phyloP scores from a whole-genome alignment of 2,329 filamentous ascomycete genomes.

The Fusarium mangiferae region DNA sequence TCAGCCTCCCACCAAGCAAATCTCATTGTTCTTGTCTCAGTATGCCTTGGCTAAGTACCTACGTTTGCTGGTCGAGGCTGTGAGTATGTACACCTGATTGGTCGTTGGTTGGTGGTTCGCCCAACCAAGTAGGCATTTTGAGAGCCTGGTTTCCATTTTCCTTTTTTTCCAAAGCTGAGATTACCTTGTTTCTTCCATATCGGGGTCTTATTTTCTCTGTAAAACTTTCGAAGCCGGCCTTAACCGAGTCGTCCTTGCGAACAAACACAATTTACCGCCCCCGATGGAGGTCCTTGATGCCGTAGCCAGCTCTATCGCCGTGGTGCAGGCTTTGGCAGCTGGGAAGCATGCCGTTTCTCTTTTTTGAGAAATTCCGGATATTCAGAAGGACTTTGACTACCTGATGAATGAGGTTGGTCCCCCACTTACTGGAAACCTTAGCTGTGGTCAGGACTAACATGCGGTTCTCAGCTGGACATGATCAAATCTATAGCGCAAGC shows the following conservation, averaged over 20 bases:
- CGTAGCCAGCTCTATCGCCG: constrained; percentile 20
- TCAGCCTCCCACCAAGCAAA: not conserved
- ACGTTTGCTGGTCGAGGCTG: not conserved
- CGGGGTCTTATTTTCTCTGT: not conserved
- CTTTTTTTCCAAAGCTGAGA: not conserved
- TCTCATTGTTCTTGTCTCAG: not conserved
- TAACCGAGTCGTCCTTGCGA: not conserved
- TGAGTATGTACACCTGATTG: constrained; percentile 5
- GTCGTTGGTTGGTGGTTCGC: not conserved
- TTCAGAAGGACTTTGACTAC: constrained; percentile 18
- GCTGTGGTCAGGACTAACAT: not conserved
- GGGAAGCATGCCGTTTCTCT: constrained; percentile 10
- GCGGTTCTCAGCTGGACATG: not conserved
- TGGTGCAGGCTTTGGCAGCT: constrained; percentile 12
- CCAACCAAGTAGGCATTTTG: not conserved
- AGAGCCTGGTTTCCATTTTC: not conserved
- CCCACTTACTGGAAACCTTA: accelerated
- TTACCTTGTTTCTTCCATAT: not conserved
- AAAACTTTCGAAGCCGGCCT: accelerated
- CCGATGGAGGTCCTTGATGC: constrained; percentile 25
- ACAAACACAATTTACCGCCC: not conserved
- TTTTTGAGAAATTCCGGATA: constrained; percentile 8
- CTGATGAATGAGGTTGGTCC: constrained; percentile 7
- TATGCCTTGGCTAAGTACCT: not conserved
- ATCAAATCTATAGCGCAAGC: not conserved